A percentile compares a stretch with the other conserved stretches of the same genome.
phyloP scores from a whole-genome alignment of 2,329 filamentous ascomycete genomes.

The Penicillium sp. region DNA sequence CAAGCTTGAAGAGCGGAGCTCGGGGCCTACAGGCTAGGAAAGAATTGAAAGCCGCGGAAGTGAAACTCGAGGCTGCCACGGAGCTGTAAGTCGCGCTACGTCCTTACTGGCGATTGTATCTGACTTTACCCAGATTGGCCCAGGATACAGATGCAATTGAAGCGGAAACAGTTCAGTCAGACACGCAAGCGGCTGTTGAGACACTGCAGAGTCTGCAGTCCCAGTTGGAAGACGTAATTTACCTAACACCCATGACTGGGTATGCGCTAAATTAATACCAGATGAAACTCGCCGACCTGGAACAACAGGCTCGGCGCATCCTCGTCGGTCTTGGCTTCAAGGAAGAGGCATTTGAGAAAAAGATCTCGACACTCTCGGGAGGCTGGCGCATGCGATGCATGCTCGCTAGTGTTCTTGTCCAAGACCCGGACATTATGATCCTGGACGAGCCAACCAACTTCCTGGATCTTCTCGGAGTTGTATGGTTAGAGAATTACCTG shows the following conservation, averaged over 20 bases:
- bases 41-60: constrained; percentile 68
- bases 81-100: constrained; percentile 45
- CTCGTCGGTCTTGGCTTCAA: constrained; percentile 72
- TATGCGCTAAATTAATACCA: constrained; percentile 19
- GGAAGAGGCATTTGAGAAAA: constrained; percentile 59
- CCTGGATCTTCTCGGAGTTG: constrained; percentile 76
- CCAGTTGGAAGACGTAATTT: constrained; percentile 62
- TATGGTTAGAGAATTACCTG: constrained; percentile 80
- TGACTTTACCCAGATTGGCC: constrained; percentile 37
- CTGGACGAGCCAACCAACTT: constrained; percentile 89
- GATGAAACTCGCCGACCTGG: constrained; percentile 62
- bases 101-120: neutral
- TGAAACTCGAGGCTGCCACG: constrained; percentile 61
- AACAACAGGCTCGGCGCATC: constrained; percentile 66
- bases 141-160: constrained; percentile 61
- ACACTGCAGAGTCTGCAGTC: constrained; percentile 69
- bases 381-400: constrained; percentile 73
- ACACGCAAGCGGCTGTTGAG: constrained; percentile 70
- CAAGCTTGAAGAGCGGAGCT: constrained; percentile 71
- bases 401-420: constrained; percentile 66
- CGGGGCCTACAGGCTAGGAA: constrained; percentile 77
- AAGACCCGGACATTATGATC: constrained; percentile 74
- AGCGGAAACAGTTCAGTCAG: constrained; percentile 58
- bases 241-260: neutral
- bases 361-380: constrained; percentile 69